Evolutionary conservation across 345 rosid species (phyloP), one percentile per base, ranked within the genome.

Genomic region (Triadica sebifera): DNA sequence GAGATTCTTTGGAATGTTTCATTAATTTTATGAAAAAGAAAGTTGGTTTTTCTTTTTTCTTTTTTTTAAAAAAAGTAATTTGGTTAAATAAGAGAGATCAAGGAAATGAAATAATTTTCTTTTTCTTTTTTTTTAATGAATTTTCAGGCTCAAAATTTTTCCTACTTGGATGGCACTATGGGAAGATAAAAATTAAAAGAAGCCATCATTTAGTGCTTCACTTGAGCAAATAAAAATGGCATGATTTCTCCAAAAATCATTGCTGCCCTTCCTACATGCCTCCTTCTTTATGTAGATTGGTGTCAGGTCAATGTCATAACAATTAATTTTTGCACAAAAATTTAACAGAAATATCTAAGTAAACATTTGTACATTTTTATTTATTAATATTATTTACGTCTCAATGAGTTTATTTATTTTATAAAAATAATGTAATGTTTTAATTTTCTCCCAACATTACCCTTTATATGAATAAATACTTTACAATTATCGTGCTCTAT

Each of bases 1-100:
- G 65, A 61, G 68, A 75, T 73, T 73, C 71, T 67, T 49, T 20
- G 3, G 67, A 56, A 69, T 76, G 66, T 70, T 75, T 73, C 45
- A 0, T 0, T 5, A 47, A 0, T 2, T 3, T 25, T 49, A 6
- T 17, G 8, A 12, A 7, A 11, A 6, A n/a, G n/a, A n/a, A n/a
- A n/a, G n/a, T n/a, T n/a, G n/a, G n/a, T n/a, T n/a, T n/a, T n/a
- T n/a, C 10, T 43, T 5, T 59, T 22, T 12, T 9, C 4, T 29
- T 6, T 19, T 43, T 29, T 20, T 13, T 1, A 29, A 29, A 29
- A 29, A 29, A 29, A 4, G 16, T 43, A 6, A 29, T 62, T 7
- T 65, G 13, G 19, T 15, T 11, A 20, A 41, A 8, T 24, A 16
- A 34, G 20, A 8, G 15, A 5, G 0, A 22, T 1, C 1, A 4